Percentiles rank a stretch among this genome's conserved stretches.
phyloP scores from a whole-genome alignment of 106 monocot species.

The Triglochin maritima region DNA sequence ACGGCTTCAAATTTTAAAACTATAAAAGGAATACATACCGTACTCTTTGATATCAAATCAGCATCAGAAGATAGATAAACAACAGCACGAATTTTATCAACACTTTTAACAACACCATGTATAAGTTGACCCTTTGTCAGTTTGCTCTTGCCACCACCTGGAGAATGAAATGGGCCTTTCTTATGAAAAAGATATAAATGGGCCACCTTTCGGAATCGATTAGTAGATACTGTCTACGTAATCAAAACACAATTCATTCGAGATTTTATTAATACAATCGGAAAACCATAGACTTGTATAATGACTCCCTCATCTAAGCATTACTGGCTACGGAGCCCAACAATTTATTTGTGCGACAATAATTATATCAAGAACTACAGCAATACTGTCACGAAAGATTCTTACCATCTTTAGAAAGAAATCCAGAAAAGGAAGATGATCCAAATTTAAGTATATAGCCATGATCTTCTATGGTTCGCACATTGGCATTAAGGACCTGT shows the following conservation, averaged over 20 bases:
- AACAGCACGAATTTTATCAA: conserved; percentile 60
- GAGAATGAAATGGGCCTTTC: background rate
- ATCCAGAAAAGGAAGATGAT: conserved; percentile 63
- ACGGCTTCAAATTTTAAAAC: background rate
- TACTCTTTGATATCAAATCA: conserved; percentile 50
- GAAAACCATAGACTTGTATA: too few relatives aligned
- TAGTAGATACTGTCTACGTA: too few relatives aligned
- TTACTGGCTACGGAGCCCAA: too few relatives aligned
- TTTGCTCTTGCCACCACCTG: conserved; percentile 31
- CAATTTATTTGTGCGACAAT: too few relatives aligned
- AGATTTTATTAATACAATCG: too few relatives aligned
- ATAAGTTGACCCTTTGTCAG: conserved; percentile 38
- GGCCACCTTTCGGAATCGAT: too few relatives aligned
- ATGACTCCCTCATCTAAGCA: too few relatives aligned
- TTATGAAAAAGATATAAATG: too few relatives aligned
- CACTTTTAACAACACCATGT: conserved; percentile 55
- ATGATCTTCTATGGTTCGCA: conserved; percentile 93
- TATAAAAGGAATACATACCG: conserved; percentile 39
- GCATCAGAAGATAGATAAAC: conserved; percentile 39
- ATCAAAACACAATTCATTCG: too few relatives aligned
- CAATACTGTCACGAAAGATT: background rate
- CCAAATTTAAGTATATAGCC: conserved; percentile 96
- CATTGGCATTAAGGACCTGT: conserved; percentile 65
- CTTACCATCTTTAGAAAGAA: conserved; percentile 39
- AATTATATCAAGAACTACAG: too few relatives aligned